These are phyloP conservation scores for Boletus rubescentipes DNA, from an alignment of 768 basidiomycete genomes.

Conservation along the genomic window DNA sequence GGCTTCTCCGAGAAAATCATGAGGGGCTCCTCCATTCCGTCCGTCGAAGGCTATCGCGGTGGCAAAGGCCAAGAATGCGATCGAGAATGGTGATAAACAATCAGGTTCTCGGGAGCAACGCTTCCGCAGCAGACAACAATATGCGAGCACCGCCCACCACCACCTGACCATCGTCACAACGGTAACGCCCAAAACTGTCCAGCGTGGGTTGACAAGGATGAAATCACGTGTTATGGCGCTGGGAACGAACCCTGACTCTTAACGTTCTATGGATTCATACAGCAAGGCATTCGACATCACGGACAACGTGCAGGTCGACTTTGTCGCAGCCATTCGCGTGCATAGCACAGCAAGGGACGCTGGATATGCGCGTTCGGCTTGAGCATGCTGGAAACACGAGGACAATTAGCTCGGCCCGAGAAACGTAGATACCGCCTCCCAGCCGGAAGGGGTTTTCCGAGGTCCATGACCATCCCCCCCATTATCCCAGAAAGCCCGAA, in stretches of 20 bases:
- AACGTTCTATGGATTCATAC: background rate
- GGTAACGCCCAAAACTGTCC: background rate
- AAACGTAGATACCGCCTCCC: constrained; percentile 2
- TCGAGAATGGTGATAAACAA: no score
- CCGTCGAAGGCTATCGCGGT: background rate
- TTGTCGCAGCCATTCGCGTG: background rate
- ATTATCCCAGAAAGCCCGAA: constrained; percentile 28
- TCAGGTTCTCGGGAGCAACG: no score
- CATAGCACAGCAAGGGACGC: constrained; percentile 17
- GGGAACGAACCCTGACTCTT: background rate
- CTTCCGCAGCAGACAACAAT: no score
- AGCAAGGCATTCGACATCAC: constrained; percentile 6
- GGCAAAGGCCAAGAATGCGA: background rate
- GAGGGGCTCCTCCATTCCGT: background rate
- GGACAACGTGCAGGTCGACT: constrained; percentile 10
- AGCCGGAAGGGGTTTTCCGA: constrained; percentile 15
- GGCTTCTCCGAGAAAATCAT: no score
- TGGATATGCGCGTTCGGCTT: background rate
- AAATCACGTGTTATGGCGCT: background rate
- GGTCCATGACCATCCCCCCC: constrained; percentile 9
- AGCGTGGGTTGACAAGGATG: no score
- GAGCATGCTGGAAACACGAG: constrained; percentile 31
- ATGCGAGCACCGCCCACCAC: no score
- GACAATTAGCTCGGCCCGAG: constrained; percentile 21
- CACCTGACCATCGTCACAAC: no score